phyloP scores from a whole-genome alignment of 768 basidiomycete species.

The Trametes cinnabarina region DNA sequence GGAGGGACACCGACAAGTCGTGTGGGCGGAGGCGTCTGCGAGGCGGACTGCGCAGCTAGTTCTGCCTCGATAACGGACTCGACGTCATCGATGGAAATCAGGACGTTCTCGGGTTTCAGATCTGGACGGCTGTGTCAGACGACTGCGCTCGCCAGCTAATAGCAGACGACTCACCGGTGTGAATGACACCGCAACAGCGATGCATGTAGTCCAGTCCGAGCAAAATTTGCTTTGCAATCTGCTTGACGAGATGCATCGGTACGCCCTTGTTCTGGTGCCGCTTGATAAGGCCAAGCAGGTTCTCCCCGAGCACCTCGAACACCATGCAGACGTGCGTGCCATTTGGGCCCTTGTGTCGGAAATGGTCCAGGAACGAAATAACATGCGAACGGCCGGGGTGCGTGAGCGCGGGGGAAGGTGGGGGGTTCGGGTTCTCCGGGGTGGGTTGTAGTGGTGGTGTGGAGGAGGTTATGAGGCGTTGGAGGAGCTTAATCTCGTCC shows the following conservation, averaged over 20 bases:
- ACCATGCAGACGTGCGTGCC: conserved; percentile 99
- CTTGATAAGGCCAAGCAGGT: conserved; percentile 93
- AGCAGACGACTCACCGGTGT: conserved; percentile 60
- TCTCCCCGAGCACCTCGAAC: conserved; percentile 97
- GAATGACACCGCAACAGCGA: conserved; percentile 93
- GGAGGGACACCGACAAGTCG: conserved; percentile 92
- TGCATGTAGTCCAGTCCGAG: conserved; percentile 98
- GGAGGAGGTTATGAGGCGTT: conserved; percentile 87
- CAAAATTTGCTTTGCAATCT: conserved; percentile 95
- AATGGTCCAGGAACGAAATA: conserved; percentile 97
- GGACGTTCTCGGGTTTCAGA: conserved; percentile 96
- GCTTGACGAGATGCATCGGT: conserved; percentile 87
- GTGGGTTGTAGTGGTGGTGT: conserved; percentile 52
- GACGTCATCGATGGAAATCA: conserved; percentile 96
- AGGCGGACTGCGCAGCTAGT: conserved; percentile 53
- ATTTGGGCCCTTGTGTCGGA: conserved; percentile 94
- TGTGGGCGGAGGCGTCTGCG: conserved; percentile 43
- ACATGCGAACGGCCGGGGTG: conserved; percentile 93
- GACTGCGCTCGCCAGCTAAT: not conserved
- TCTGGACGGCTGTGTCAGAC: conserved; percentile 43
- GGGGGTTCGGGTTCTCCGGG: conserved; percentile 47
- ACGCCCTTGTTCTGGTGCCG: conserved; percentile 98
- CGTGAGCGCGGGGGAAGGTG: conserved; percentile 57
- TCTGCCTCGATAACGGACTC: conserved; percentile 89
- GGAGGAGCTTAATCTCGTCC: conserved; percentile 97